Percentiles rank a stretch among this genome's conserved stretches.
Evolutionary conservation across 805 yeast species (phyloP).

Genomic region (Saturnispora sekii): DNA sequence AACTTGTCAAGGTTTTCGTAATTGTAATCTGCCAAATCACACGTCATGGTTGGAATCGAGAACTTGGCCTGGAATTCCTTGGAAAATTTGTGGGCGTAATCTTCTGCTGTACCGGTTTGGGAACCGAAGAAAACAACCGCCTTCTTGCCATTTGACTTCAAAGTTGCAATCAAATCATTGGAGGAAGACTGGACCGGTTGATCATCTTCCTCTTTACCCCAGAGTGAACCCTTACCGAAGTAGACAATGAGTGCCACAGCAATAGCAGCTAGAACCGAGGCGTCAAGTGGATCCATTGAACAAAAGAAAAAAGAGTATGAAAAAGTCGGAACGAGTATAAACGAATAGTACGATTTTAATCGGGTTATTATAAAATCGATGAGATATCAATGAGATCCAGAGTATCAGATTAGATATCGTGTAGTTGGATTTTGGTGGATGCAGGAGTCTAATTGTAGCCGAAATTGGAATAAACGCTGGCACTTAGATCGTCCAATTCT

Average conservation of each 20-base stretch:
- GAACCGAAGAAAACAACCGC: slow-evolving; percentile 83
- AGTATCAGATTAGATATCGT: not conserved
- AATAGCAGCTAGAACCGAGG: slow-evolving; percentile 55
- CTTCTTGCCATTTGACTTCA: slow-evolving; percentile 57
- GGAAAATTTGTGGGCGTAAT: slow-evolving; percentile 82
- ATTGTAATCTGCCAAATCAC: slow-evolving; percentile 48
- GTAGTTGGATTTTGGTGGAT: not conserved
- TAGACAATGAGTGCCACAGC: slow-evolving; percentile 58
- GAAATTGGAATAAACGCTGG: slow-evolving; percentile 80
- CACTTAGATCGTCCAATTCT: slow-evolving; percentile 79
- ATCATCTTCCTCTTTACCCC: slow-evolving; percentile 26
- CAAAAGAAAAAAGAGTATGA: not conserved
- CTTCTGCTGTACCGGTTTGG: slow-evolving; percentile 98
- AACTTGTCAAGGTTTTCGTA: slow-evolving; percentile 20
- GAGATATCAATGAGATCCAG: too few species aligned
- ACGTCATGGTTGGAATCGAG: slow-evolving; percentile 74
- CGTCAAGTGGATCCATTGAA: slow-evolving; percentile 65
- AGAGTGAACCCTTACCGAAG: slow-evolving; percentile 51
- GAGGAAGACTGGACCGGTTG: slow-evolving; percentile 31
- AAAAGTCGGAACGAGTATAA: slow-evolving; percentile 3
- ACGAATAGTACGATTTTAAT: too few species aligned
- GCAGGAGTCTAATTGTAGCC: slow-evolving; percentile 14
- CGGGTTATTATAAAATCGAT: too few species aligned
- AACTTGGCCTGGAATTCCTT: slow-evolving; percentile 80
- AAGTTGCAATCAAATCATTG: slow-evolving; percentile 48